phyloP scores from a whole-genome alignment of 2,329 filamentous ascomycete genomes.

The Xenoacremonium recifei region DNA sequence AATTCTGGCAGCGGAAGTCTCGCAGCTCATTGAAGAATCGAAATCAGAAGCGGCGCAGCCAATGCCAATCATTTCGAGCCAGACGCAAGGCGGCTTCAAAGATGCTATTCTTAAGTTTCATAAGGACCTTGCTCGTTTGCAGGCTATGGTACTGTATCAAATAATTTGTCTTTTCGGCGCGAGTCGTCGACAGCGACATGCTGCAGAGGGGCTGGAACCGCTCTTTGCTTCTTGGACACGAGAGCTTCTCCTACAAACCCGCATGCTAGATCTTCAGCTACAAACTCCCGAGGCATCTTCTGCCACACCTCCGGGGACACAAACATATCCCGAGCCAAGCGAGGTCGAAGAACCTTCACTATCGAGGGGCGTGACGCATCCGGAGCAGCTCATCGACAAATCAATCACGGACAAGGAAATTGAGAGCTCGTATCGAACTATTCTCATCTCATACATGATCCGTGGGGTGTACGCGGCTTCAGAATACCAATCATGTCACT shows the following conservation, averaged over 20 bases:
- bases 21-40: slow-evolving; percentile 1
- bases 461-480: slow-evolving; percentile 5
- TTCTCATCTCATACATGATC: slow-evolving; percentile 6
- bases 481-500: slow-evolving; percentile 3
- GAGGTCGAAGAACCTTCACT: neutral
- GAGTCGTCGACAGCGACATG: neutral
- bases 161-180: slow-evolving; percentile 8
- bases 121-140: slow-evolving; percentile 5
- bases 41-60: neutral
- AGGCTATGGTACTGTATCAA: slow-evolving; percentile 10
- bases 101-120: neutral
- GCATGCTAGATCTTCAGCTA: neutral
- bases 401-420: slow-evolving; percentile 1
- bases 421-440: slow-evolving; percentile 8
- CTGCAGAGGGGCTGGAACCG: slow-evolving; percentile 2
- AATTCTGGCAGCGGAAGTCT: slow-evolving; percentile 4
- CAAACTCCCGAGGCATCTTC: neutral
- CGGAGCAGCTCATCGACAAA: neutral
- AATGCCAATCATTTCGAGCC: no score
- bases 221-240: slow-evolving; percentile 8
- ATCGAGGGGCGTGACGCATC: neutral
- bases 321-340: neutral
- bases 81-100: neutral
- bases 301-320: neutral
- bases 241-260: slow-evolving; percentile 7